phyloP scores from a whole-genome alignment of 1,284 basidiomycete species.

The Exobasidium cylindrosporum region DNA sequence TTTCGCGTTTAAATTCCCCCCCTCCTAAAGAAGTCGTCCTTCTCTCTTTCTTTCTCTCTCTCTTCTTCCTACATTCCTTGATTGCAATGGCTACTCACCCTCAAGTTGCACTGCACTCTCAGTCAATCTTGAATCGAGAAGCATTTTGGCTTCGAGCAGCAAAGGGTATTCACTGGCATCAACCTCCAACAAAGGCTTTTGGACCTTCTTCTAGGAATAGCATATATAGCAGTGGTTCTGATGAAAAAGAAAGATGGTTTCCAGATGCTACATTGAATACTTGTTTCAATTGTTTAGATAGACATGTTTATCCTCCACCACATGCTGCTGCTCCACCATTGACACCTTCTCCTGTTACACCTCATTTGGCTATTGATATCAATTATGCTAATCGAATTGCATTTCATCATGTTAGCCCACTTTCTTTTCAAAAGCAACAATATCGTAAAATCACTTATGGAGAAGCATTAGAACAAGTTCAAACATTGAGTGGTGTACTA shows the following conservation, averaged over 20 bases:
- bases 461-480: slow-evolving; percentile 38
- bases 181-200: slow-evolving; percentile 29
- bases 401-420: slow-evolving; percentile 41
- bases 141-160: slow-evolving; percentile 41
- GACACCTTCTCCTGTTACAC: slow-evolving; percentile 33
- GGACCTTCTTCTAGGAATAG: slow-evolving; percentile 22
- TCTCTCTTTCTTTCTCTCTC: too few relatives aligned
- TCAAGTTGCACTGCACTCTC: slow-evolving; percentile 31
- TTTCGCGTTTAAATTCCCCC: too few relatives aligned
- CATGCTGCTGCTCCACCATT: slow-evolving; percentile 23
- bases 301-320: slow-evolving; percentile 28
- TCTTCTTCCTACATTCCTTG: too few relatives aligned
- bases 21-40: too few relatives aligned
- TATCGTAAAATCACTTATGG: slow-evolving; percentile 38
- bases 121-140: slow-evolving; percentile 30
- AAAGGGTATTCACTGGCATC: slow-evolving; percentile 37
- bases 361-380: slow-evolving; percentile 31
- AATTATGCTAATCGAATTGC: slow-evolving; percentile 25
- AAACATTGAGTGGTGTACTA: slow-evolving; percentile 45
- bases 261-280: slow-evolving; percentile 36
- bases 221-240: slow-evolving; percentile 9
- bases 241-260: slow-evolving; percentile 27
- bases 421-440: slow-evolving; percentile 34
- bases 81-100: slow-evolving; percentile 24
- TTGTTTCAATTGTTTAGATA: slow-evolving; percentile 32